These are phyloP conservation scores for Xerocomellus dryophilus DNA, from an alignment of 768 basidiomycete species.

Conservation along the genomic window DNA sequence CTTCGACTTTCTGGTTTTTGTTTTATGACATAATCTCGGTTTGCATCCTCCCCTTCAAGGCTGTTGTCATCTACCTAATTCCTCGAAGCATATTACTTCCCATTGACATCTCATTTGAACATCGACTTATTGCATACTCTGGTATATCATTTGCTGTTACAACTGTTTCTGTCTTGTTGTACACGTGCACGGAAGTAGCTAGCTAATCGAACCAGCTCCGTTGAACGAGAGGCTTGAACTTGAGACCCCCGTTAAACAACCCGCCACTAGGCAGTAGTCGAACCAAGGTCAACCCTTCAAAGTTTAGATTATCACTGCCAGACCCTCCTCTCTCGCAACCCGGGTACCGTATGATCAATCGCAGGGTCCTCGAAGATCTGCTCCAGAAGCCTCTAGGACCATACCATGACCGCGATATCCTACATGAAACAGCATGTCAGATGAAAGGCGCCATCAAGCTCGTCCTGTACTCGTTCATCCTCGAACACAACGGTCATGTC, in stretches of 20 bases:
- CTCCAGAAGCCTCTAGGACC: constrained; percentile 30
- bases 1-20: constrained; percentile 13
- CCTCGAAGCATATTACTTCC: constrained; percentile 17
- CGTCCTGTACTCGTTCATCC: constrained; percentile 30
- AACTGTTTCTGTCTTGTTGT: constrained; percentile 31
- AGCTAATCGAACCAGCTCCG: constrained; percentile 11
- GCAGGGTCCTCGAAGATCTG: constrained; percentile 22
- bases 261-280: not conserved
- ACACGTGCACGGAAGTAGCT: constrained; percentile 25
- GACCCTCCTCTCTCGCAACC: not conserved
- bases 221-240: not conserved
- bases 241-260: not conserved
- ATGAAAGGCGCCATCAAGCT: constrained; percentile 9
- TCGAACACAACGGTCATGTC: constrained; percentile 26
- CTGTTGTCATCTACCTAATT: constrained; percentile 28
- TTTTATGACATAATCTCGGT: constrained; percentile 31
- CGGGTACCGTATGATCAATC: constrained; percentile 14
- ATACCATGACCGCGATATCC: constrained; percentile 28
- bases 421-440: constrained; percentile 20
- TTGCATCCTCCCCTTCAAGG: constrained; percentile 16
- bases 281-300: not conserved
- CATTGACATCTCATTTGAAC: constrained; percentile 25
- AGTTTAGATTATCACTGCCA: too few species aligned
- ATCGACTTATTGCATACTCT: constrained; percentile 27
- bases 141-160: constrained; percentile 32